Evolutionary conservation across 257 asterid genomes (phyloP).

Genomic region (Voacanga thouarsii): DNA sequence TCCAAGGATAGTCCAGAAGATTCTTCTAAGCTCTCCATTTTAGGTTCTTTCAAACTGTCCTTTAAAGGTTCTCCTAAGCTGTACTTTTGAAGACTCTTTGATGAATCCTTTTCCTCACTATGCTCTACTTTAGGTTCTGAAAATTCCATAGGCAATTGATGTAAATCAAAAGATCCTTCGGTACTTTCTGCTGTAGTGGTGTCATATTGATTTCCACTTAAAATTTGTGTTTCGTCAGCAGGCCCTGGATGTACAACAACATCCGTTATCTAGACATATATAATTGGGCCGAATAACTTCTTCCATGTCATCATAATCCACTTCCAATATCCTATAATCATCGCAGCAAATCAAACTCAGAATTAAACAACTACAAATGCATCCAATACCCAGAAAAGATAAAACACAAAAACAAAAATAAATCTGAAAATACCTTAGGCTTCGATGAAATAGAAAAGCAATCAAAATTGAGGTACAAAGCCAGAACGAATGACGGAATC

Average conservation of each 20-base stretch:
- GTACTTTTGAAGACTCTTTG: constrained; percentile 30
- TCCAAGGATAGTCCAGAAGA: constrained; percentile 57
- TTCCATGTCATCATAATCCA: too few species aligned
- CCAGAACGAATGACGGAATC: too few species aligned
- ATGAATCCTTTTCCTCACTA: constrained; percentile 43
- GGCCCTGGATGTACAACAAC: constrained; percentile 38
- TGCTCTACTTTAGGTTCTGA: constrained; percentile 40
- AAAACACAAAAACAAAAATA: too few species aligned
- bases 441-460: too few species aligned
- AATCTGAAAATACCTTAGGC: too few species aligned
- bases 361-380: too few species aligned
- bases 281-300: too few species aligned
- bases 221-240: constrained; percentile 33
- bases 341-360: too few species aligned
- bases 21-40: constrained; percentile 29
- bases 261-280: constrained; percentile 29
- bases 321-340: too few species aligned
- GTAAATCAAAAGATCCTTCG: constrained; percentile 37
- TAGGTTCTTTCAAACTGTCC: constrained; percentile 29
- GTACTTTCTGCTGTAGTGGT: constrained; percentile 28
- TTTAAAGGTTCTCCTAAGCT: constrained; percentile 33
- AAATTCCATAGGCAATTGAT: constrained; percentile 31
- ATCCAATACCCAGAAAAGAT: too few species aligned
- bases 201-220: constrained; percentile 34
- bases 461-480: too few species aligned